Evolutionary conservation across 2,329 filamentous ascomycete species (phyloP).

Genomic region (Albophoma yamanashiensis): DNA sequence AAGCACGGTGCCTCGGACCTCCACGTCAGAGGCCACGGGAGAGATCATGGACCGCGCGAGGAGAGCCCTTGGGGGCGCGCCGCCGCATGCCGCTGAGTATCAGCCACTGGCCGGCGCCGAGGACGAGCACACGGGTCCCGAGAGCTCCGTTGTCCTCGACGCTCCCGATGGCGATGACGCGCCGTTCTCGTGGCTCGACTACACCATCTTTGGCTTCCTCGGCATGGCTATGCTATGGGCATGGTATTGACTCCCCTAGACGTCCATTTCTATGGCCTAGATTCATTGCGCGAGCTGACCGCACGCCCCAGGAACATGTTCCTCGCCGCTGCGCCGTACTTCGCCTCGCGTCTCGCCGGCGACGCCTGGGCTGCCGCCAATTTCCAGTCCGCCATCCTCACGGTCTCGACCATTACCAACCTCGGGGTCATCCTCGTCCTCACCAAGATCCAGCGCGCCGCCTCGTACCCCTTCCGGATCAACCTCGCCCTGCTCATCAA

Average conservation of each 20-base stretch:
- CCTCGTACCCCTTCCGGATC: constrained; percentile 84
- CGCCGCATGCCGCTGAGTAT: constrained; percentile 17
- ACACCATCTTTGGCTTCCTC: constrained; percentile 72
- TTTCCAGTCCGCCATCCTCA: constrained; percentile 84
- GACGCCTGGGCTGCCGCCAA: constrained; percentile 63
- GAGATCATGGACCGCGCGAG: constrained; percentile 16
- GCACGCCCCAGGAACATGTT: constrained; percentile 77
- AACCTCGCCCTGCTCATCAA: constrained; percentile 67
- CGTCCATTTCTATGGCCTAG: neutral
- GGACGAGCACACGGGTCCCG: constrained; percentile 8
- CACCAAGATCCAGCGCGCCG: constrained; percentile 67
- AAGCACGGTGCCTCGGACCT: neutral
- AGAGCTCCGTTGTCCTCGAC: constrained; percentile 14
- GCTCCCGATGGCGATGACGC: constrained; percentile 21
- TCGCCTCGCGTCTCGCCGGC: constrained; percentile 67
- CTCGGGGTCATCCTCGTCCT: constrained; percentile 66
- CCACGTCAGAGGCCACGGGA: neutral
- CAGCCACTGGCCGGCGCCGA: constrained; percentile 19
- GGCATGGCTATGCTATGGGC: constrained; percentile 96
- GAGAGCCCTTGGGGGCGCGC: constrained; percentile 9
- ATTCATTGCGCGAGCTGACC: neutral
- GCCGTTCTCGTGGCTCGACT: constrained; percentile 77
- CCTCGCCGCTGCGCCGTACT: constrained; percentile 87
- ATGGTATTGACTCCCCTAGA: constrained; percentile 50
- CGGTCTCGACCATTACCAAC: constrained; percentile 77